Evolutionary conservation across 148 eudicot genomes (phyloP), one percentile per base, ranked within the genome.

Genomic region (Persicaria maculosa): DNA sequence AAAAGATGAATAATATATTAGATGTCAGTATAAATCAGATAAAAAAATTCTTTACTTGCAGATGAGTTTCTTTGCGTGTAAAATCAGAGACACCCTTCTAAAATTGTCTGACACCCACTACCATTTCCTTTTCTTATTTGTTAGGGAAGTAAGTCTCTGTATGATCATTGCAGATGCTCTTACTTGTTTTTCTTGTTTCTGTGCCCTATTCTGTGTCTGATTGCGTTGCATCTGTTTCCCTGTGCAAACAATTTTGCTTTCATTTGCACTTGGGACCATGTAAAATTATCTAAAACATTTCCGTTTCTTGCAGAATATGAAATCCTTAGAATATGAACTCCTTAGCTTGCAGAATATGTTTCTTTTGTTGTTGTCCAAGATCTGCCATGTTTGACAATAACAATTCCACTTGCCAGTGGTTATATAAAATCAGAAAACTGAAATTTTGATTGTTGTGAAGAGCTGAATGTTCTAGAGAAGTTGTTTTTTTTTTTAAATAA

Each of bases 381-480:
- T 65, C 6, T 43, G 14, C 19, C 8, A 65, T 65, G 70, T 65
- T 22, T 40, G 47, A 15, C 43, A 4, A n/a, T 65, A 40, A 15
- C 36, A 15, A 40, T 22, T 22, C 25, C 25, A 22, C 25, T 22
- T 65, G 47, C 6, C 43, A 19, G 22, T 59, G 65, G 22, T 17
- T 59, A 59, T 59, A 25, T 59, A 20, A 1, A 59, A 20, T 15
- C 5, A 59, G 40, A 59, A 59, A 7, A 59, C 25, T n/a, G 25
- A 25, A 36, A 65, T 43, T 17, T 8, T 40, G 47, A 1, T 58
- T 65, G 17, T 15, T 65, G 45, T 40, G 36, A 40, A 65, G 70
- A 31, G 47, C 70, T 65, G 70, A 19, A 40, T 65, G 47, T 36
- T 62, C 68, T 62, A 25, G 68, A 36, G 68, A 62, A 62, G 7